A percentile compares a stretch with the other conserved stretches of the same genome.
Evolutionary conservation across 306 rosid genomes (phyloP).

Genomic region (Arachis stenosperma): DNA sequence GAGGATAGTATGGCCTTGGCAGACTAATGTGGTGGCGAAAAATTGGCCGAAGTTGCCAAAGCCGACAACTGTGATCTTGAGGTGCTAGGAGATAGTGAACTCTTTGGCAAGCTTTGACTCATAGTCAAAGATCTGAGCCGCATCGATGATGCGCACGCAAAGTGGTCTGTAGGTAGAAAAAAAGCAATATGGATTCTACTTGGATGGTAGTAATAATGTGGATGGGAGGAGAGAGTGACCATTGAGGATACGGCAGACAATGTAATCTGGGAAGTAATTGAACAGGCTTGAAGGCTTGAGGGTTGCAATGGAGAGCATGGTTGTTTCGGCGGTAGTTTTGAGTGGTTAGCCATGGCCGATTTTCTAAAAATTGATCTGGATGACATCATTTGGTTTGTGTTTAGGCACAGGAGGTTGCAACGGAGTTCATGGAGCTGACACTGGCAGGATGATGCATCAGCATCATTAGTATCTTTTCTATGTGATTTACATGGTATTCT

Average conservation of each 20-base stretch:
- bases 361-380: too few relatives aligned
- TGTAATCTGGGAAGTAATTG: constrained; percentile 23
- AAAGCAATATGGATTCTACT: neutral
- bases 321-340: neutral
- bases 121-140: constrained; percentile 71
- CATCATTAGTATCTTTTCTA: too few relatives aligned
- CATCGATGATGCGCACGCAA: constrained; percentile 60
- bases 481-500: too few relatives aligned
- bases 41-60: constrained; percentile 87
- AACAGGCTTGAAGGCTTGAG: constrained; percentile 19
- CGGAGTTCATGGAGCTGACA: too few relatives aligned
- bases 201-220: neutral
- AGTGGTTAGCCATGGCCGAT: neutral
- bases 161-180: constrained; percentile 36
- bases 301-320: constrained; percentile 50
- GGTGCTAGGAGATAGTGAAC: constrained; percentile 51
- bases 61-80: constrained; percentile 71
- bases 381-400: too few relatives aligned
- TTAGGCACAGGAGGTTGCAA: too few relatives aligned
- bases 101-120: constrained; percentile 65
- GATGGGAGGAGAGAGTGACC: neutral
- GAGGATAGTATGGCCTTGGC: constrained; percentile 75
- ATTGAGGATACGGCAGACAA: neutral
- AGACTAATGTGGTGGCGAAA: constrained; percentile 63
- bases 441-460: too few relatives aligned